Evolutionary conservation across 768 basidiomycete species (phyloP).

Genomic region (Russula sp.): DNA sequence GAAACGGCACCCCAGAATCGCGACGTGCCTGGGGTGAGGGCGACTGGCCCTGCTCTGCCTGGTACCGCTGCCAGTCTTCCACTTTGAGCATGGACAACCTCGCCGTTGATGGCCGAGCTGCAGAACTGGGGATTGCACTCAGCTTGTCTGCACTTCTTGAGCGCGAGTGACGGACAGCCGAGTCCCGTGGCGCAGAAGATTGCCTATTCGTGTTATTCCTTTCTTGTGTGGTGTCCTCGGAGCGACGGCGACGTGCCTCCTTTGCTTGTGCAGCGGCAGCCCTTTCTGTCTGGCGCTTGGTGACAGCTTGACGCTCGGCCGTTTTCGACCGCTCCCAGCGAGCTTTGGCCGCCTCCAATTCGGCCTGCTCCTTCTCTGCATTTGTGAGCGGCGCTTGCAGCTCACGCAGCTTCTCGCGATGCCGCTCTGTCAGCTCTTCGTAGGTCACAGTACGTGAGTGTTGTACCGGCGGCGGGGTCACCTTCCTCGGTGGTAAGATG

Average conservation of each 20-base stretch:
- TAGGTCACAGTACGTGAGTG: constrained; percentile 65
- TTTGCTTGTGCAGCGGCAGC: constrained; percentile 38
- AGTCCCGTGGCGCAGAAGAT: constrained; percentile 13
- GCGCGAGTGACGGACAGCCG: constrained; percentile 36
- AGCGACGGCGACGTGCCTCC: constrained; percentile 47
- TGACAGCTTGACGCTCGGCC: constrained; percentile 68
- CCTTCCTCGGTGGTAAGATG: constrained; percentile 42
- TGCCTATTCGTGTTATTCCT: constrained; percentile 6
- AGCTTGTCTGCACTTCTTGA: constrained; percentile 61
- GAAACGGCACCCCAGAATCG: constrained; percentile 52
- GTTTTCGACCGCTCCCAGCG: constrained; percentile 80
- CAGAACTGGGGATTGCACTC: constrained; percentile 32
- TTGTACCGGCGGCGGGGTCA: constrained; percentile 43
- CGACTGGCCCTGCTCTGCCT: constrained; percentile 39
- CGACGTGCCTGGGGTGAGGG: constrained; percentile 22
- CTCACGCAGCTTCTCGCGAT: constrained; percentile 76
- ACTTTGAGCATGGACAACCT: constrained; percentile 74
- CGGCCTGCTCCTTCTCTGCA: constrained; percentile 70
- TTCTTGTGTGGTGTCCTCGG: constrained; percentile 34
- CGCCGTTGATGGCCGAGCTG: constrained; percentile 42
- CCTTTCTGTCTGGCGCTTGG: constrained; percentile 66
- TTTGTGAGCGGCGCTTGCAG: constrained; percentile 82
- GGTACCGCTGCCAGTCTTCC: constrained; percentile 78
- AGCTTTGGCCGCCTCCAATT: constrained; percentile 65
- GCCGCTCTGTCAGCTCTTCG: constrained; percentile 82